Evolutionary conservation across 1,139 yeast genomes (phyloP), one percentile per base, ranked within the genome.

Genomic region (Pichia sp.): DNA sequence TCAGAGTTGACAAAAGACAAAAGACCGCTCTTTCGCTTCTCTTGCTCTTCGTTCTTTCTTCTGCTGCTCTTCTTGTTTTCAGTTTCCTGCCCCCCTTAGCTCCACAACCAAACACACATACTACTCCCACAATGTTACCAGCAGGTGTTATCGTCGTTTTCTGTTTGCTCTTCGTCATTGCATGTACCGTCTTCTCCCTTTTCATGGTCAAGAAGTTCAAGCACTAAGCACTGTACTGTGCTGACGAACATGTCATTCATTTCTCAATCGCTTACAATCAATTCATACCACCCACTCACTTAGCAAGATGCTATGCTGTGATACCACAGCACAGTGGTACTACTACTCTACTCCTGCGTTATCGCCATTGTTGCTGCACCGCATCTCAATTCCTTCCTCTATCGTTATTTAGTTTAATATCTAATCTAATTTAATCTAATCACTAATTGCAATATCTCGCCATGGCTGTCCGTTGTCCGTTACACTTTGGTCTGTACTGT

Each of bases 81-180:
- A 13, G 12, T 11, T 26, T 23, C 17, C 18, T 27, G 32, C 17
- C 23, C 16, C 27, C 28, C 17, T 27, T 18, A 7, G 8, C 7
- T 23, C 26, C 7, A 23, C 6, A 23, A n/a, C n/a, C n/a, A n/a
- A n/a, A n/a, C 13, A 10, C 8, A 23, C 8, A 23, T 8, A 7
- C 22, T 24, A 20, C 17, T 16, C 25, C 13, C 32, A 34, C 16
- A 48, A 58, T 58, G 62, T 46, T 58, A 30, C 62, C 62, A 57
- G 60, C 60, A 43, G 62, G 62, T 51, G 62, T 58, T 50, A 58
- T 58, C 53, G 53, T 58, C 42, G 62, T 58, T 43, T 58, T 58
- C 53, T 55, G 59, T 45, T 48, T 57, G 38, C 39, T 58, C 38
- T 57, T 56, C 49, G 59, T 57, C 40, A 56, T 58, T 44, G 60